Percentiles rank a stretch among this genome's conserved stretches.
Conservation (phyloP, 805 yeast species). For the Kodamaea nitidulidarum region DNA sequence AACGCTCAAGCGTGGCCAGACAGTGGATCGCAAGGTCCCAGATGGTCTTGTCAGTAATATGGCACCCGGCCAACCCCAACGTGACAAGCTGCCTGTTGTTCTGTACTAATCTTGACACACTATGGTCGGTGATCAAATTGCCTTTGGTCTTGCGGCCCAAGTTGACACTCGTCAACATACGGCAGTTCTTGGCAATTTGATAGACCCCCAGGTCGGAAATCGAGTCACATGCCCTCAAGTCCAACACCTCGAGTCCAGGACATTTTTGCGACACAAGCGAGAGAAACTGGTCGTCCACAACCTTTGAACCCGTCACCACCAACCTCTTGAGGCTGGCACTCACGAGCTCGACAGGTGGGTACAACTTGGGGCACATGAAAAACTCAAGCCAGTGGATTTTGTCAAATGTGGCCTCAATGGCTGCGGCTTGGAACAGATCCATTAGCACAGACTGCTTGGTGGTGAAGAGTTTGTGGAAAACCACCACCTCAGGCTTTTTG, state of each 20-base stretch:
- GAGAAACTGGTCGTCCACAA: constrained; percentile 58
- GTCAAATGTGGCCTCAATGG: constrained; percentile 39
- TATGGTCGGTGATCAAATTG: constrained; percentile 63
- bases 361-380: constrained; percentile 72
- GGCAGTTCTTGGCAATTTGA: constrained; percentile 60
- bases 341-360: constrained; percentile 45
- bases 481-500: constrained; percentile 42
- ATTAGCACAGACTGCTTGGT: constrained; percentile 54
- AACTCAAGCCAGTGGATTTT: constrained; percentile 68
- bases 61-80: constrained; percentile 86
- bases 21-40: constrained; percentile 70
- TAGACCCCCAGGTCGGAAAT: constrained; percentile 74
- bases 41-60: constrained; percentile 67
- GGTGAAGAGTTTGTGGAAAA: constrained; percentile 61
- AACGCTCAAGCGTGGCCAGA: constrained; percentile 51
- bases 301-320: constrained; percentile 67
- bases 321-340: constrained; percentile 33
- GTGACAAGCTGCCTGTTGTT: constrained; percentile 57
- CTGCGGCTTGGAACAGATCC: constrained; percentile 6
- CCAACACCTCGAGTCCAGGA: constrained; percentile 59
- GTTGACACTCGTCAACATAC: constrained; percentile 55
- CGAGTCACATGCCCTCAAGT: constrained; percentile 77
- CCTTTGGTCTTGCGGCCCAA: constrained; percentile 76
- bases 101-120: constrained; percentile 54
- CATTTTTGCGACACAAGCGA: constrained; percentile 49